These are phyloP conservation scores for Echites panduratus DNA, from an alignment of 257 asterid species.

Conservation along the genomic window DNA sequence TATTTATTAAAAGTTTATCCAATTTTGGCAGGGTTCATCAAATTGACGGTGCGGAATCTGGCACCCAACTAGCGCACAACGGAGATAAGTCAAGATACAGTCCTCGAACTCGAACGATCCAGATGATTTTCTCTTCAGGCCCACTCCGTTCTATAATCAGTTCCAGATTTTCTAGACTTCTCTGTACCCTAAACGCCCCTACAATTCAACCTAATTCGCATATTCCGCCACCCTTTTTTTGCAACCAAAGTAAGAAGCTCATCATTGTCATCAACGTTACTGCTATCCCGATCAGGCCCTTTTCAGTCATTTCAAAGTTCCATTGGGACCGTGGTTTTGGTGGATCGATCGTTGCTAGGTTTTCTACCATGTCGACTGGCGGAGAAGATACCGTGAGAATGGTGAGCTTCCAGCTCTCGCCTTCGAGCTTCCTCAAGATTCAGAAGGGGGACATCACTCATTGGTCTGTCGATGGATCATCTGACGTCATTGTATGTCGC, in stretches of 20 bases:
- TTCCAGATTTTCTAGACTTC: conserved; percentile 18
- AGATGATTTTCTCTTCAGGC: not conserved
- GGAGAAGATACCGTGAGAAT: conserved; percentile 18
- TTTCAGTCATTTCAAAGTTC: conserved; percentile 23
- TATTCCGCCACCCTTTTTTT: conserved; percentile 6
- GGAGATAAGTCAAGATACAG: too few relatives aligned
- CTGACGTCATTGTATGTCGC: conserved; percentile 79
- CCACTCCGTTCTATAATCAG: not conserved
- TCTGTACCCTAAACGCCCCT: conserved; percentile 22
- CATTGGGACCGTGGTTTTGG: conserved; percentile 19
- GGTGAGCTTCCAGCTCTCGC: conserved; percentile 44
- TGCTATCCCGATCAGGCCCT: conserved; percentile 24
- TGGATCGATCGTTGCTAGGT: conserved; percentile 24
- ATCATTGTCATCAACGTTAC: conserved; percentile 3
- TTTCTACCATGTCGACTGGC: conserved; percentile 54
- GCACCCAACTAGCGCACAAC: too few relatives aligned
- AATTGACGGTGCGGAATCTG: too few relatives aligned
- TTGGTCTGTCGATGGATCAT: conserved; percentile 82
- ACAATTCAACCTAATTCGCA: conserved; percentile 18
- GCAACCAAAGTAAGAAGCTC: conserved; percentile 5
- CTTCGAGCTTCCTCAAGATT: conserved; percentile 53
- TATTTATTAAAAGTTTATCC: too few relatives aligned
- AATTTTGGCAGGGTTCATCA: too few relatives aligned
- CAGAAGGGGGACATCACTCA: conserved; percentile 78
- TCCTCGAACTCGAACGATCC: too few relatives aligned